Percentiles rank a stretch among this genome's conserved stretches.
Conservation (phyloP, 139 green algal species). For the Chlorella sp. region DNA sequence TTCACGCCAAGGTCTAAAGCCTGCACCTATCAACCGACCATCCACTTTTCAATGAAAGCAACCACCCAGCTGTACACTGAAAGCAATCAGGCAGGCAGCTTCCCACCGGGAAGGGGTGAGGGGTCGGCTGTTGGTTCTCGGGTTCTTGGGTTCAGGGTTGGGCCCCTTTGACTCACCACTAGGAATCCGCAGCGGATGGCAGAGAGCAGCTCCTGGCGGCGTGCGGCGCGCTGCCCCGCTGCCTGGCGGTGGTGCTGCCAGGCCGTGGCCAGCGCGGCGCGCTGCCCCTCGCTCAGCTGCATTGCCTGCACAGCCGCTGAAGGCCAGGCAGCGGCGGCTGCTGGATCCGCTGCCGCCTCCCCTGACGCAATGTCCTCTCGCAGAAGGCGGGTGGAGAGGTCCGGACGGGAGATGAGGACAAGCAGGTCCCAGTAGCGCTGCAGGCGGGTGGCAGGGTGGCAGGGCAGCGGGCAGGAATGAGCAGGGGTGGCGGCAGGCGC, state of each 20-base stretch:
- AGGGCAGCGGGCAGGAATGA: not conserved
- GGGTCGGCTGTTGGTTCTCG: too few species aligned
- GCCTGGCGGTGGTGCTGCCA: conserved; percentile 10
- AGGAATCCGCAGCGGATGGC: conserved; percentile 23
- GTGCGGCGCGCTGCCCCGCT: not conserved
- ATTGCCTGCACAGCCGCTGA: not conserved
- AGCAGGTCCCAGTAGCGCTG: conserved; percentile 38
- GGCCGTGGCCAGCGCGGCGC: not conserved
- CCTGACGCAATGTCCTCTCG: not conserved
- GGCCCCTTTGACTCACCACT: not conserved
- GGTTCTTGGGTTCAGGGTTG: too few species aligned
- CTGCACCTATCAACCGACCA: too few species aligned
- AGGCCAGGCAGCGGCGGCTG: not conserved
- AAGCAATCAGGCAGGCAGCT: too few species aligned
- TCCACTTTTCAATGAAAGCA: too few species aligned
- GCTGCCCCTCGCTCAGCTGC: not conserved
- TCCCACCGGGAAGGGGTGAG: too few species aligned
- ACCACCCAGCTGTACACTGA: too few species aligned
- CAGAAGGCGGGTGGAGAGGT: conserved; percentile 10
- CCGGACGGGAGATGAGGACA: conserved; percentile 27
- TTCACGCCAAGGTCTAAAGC: too few species aligned
- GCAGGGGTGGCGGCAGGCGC: too few species aligned
- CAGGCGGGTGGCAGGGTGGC: not conserved
- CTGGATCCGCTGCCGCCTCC: not conserved
- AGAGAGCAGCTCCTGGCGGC: conserved; percentile 18